Evolutionary conservation across 495 filamentous ascomycete genomes (phyloP).

Genomic region (Annulohypoxylon moriforme): DNA sequence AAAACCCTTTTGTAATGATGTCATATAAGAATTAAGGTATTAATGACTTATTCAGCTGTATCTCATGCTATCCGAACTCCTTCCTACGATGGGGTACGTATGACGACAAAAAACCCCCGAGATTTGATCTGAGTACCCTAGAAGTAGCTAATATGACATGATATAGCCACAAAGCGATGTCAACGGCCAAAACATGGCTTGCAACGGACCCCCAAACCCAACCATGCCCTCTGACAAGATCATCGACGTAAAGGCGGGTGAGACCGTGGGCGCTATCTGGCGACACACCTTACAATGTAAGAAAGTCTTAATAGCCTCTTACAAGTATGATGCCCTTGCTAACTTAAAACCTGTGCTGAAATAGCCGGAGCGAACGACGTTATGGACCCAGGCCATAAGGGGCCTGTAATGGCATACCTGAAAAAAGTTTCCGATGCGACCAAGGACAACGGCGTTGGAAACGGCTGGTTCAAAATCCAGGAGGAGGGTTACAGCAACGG

Average conservation of each 20-base stretch:
- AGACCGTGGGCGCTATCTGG: conserved; percentile 61
- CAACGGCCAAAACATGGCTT: conserved; percentile 59
- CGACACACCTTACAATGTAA: conserved; percentile 59
- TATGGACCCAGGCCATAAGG: conserved; percentile 63
- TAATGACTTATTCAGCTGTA: conserved; percentile 31
- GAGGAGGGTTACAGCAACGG: conserved; percentile 54
- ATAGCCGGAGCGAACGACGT: conserved; percentile 56
- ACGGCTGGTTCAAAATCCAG: conserved; percentile 61
- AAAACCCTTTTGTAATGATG: background rate
- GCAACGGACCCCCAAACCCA: conserved; percentile 68
- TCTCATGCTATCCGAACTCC: conserved; percentile 54
- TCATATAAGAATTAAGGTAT: background rate
- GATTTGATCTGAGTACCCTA: background rate
- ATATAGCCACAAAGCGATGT: conserved; percentile 64
- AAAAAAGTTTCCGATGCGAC: conserved; percentile 62
- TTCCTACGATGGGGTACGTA: conserved; percentile 53
- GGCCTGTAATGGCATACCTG: conserved; percentile 62
- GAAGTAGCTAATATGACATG: background rate
- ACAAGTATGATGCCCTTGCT: background rate
- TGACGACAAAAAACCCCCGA: background rate
- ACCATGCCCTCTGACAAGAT: conserved; percentile 56
- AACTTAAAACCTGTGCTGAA: background rate
- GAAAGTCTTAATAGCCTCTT: background rate
- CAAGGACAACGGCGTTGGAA: conserved; percentile 56
- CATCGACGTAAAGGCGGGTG: conserved; percentile 63